Conservation (phyloP, 2,329 filamentous ascomycete genomes). For the Pseudocercospora macadamiae region DNA sequence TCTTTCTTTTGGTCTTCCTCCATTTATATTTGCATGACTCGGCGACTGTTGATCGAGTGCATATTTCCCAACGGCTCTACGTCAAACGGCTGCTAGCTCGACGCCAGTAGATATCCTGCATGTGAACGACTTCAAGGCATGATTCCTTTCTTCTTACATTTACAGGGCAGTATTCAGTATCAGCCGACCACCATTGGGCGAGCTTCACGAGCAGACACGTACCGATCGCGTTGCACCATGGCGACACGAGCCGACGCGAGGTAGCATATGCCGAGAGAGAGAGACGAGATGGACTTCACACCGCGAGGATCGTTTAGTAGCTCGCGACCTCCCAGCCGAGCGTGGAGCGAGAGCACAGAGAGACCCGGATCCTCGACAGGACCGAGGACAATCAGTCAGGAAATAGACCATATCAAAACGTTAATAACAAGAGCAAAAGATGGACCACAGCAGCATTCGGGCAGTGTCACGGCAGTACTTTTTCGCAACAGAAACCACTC, state of each 20-base stretch:
- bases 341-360: constrained; percentile 22
- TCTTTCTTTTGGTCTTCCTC: background rate
- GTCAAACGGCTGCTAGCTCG: background rate
- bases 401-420: constrained; percentile 35
- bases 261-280: background rate
- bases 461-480: constrained; percentile 33
- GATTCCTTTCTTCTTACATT: background rate
- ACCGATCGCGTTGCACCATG: background rate
- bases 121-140: background rate
- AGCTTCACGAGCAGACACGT: background rate
- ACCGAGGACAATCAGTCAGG: constrained; percentile 25
- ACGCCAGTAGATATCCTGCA: background rate
- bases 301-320: constrained; percentile 3
- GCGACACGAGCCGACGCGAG: background rate
- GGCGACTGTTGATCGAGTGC: background rate
- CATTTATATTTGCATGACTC: background rate
- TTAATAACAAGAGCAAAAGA: constrained; percentile 28
- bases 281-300: constrained; percentile 2
- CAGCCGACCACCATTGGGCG: no score
- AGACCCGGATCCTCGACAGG: constrained; percentile 15
- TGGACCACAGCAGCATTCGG: constrained; percentile 17
- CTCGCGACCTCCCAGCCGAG: constrained; percentile 18
- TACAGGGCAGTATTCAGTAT: no score
- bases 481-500: constrained; percentile 28
- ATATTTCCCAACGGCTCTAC: background rate